Conservation (phyloP, 2,329 filamentous ascomycete genomes). For the Waltergamsia citrina region DNA sequence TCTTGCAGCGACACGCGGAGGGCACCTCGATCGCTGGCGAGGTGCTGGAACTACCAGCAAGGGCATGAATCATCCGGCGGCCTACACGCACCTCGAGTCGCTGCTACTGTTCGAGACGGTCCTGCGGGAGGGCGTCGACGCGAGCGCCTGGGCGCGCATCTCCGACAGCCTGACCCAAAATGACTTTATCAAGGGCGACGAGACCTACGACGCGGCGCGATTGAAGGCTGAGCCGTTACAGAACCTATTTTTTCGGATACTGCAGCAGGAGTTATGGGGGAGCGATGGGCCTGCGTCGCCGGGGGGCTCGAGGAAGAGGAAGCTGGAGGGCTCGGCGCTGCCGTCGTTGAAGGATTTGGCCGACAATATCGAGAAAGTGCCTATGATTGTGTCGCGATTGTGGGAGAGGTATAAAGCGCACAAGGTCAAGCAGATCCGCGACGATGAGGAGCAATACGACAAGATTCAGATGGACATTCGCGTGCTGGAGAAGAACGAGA, state of each 20-base stretch:
- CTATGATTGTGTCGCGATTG: slow-evolving; percentile 60
- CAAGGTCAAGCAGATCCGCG: slow-evolving; percentile 58
- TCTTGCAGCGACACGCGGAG: slow-evolving; percentile 40
- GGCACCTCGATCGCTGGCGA: slow-evolving; percentile 47
- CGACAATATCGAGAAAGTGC: slow-evolving; percentile 58
- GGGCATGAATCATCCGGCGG: slow-evolving; percentile 32
- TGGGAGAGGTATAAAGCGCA: slow-evolving; percentile 67
- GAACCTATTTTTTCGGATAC: slow-evolving; percentile 65
- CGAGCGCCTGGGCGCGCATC: slow-evolving; percentile 59
- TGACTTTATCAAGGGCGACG: slow-evolving; percentile 59
- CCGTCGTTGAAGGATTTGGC: slow-evolving; percentile 58
- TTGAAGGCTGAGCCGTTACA: slow-evolving; percentile 71
- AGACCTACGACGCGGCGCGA: slow-evolving; percentile 62
- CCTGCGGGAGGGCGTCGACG: slow-evolving; percentile 54
- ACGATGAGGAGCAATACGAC: slow-evolving; percentile 62
- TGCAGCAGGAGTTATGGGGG: slow-evolving; percentile 57
- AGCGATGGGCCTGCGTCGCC: slow-evolving; percentile 38
- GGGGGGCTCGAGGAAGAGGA: slow-evolving; percentile 56
- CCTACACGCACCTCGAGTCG: slow-evolving; percentile 78
- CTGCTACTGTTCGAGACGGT: slow-evolving; percentile 78
- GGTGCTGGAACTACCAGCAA: slow-evolving; percentile 43
- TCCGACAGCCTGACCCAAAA: slow-evolving; percentile 69
- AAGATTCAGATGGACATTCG: slow-evolving; percentile 57
- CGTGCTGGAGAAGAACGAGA: slow-evolving; percentile 48
- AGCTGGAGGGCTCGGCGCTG: slow-evolving; percentile 52